Base-by-base conservation (phyloP, 495 filamentous ascomycete species). In the Aspergillus avenaceus region DNA sequence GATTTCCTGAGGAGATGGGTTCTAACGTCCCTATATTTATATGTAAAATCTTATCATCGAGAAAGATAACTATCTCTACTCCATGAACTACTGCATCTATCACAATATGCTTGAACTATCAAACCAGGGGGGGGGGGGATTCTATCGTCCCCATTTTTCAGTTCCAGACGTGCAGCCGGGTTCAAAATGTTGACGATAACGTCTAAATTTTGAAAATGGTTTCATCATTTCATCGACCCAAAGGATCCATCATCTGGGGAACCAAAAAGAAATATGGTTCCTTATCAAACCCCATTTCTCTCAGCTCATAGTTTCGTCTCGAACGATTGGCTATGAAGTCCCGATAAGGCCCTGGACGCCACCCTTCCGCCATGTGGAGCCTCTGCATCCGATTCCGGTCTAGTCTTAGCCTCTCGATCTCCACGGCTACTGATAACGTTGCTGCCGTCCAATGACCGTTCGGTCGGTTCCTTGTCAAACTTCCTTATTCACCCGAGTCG, bases 331-430 rank as follows among this genome's bases (percentile, higher is more conserved):
- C 44, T 54, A 40, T 31, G 56, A 59, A 45, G 22, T 16, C 24
- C 29, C 56, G 56, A 59, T 59, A 59, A 59, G 56, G 40, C 37
- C 42, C 56, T 49, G 45, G 16, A 38, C 56, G 51, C 56, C 56
- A 59, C 47, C 48, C 16, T 13, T 19, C 29, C 18, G 19, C 46
- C 43, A 38, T 24, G 29, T 50, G 54, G 45, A 52, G 52, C 34
- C 29, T 23, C 36, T 29, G 19, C 19, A 8, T 27, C 49, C 49
- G 24, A 5, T 44, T 47, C 12, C 8, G 27, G 49, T 27, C 24
- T 52, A 52, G 48, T 27, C 16, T 36, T 24, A 18, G 46, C 38
- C 23, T 40, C 26, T 23, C 18, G 28, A 48, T 37, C 45, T 41
- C 43, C 50, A 53, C 27, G 8, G 45, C 23, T n/a, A 25, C 45